Conservation (phyloP, 2,329 filamentous ascomycete genomes). For the Juglanconis juglandina region DNA sequence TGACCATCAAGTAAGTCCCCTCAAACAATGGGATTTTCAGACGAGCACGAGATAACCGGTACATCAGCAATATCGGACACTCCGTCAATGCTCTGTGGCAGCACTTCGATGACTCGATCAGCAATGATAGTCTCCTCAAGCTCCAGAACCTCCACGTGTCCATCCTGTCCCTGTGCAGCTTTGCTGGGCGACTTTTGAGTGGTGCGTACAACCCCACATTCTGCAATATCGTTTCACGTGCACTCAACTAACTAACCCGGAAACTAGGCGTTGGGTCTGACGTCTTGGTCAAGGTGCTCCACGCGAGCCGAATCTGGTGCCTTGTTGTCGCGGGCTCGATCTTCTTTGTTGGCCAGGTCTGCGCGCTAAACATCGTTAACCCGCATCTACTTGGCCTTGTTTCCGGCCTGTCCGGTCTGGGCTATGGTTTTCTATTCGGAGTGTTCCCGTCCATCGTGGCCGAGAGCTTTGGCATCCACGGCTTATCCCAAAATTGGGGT, state of each 20-base stretch:
- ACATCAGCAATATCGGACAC: slow-evolving; percentile 83
- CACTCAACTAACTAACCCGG: slow-evolving; percentile 20
- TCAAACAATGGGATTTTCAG: neutral
- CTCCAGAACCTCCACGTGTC: slow-evolving; percentile 90
- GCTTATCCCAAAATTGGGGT: slow-evolving; percentile 93
- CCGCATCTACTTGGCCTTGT: slow-evolving; percentile 75
- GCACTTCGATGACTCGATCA: slow-evolving; percentile 71
- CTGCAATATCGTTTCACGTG: neutral
- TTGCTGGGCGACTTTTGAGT: slow-evolving; percentile 73
- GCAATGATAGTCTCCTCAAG: slow-evolving; percentile 71
- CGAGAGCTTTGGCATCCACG: slow-evolving; percentile 85
- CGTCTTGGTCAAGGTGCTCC: slow-evolving; percentile 75
- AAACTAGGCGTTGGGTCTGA: slow-evolving; percentile 78
- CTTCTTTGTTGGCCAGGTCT: slow-evolving; percentile 76
- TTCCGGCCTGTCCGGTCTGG: slow-evolving; percentile 79
- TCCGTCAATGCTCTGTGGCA: slow-evolving; percentile 85
- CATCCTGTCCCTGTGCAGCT: slow-evolving; percentile 85
- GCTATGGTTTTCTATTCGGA: slow-evolving; percentile 90
- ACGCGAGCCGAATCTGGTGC: slow-evolving; percentile 87
- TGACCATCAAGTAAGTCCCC: slow-evolving; percentile 90
- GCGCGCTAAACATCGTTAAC: slow-evolving; percentile 70
- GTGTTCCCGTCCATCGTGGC: slow-evolving; percentile 87
- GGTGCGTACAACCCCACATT: slow-evolving; percentile 45
- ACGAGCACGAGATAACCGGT: neutral
- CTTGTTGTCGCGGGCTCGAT: slow-evolving; percentile 72